Conservation (phyloP, 768 basidiomycete species). For the Suillus tomentosus region DNA sequence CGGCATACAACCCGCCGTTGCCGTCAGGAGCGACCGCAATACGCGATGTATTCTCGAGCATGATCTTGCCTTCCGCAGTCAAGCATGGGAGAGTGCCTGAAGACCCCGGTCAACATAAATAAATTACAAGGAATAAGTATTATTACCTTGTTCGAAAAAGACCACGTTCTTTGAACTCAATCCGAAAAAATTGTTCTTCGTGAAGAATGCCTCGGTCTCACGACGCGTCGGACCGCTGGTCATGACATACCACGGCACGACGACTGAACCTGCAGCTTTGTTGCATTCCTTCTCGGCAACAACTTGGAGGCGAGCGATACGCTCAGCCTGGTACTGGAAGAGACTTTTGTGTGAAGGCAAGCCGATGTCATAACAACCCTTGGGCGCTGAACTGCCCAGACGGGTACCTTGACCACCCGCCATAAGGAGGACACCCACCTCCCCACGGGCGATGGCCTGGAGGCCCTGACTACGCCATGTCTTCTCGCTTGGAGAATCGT, state of each 20-base stretch:
- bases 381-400: slow-evolving; percentile 88
- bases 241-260: slow-evolving; percentile 98
- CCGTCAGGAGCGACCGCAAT: slow-evolving; percentile 98
- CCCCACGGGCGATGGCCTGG: slow-evolving; percentile 73
- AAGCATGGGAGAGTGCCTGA: slow-evolving; percentile 94
- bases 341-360: slow-evolving; percentile 91
- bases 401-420: slow-evolving; percentile 98
- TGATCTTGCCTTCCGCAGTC: slow-evolving; percentile 89
- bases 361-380: slow-evolving; percentile 98
- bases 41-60: slow-evolving; percentile 76
- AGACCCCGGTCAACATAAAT: neutral
- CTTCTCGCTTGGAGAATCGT: slow-evolving; percentile 52
- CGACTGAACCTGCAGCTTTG: slow-evolving; percentile 60
- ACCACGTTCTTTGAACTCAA: slow-evolving; percentile 78
- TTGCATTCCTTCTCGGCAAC: slow-evolving; percentile 61
- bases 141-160: slow-evolving; percentile 94
- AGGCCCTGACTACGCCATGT: slow-evolving; percentile 84
- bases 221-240: slow-evolving; percentile 93
- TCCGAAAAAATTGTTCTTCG: slow-evolving; percentile 77
- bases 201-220: slow-evolving; percentile 87
- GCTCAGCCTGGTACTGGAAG: slow-evolving; percentile 97
- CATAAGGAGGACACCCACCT: slow-evolving; percentile 96
- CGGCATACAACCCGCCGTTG: slow-evolving; percentile 96
- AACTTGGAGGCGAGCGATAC: slow-evolving; percentile 81
- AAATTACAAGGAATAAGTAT: slow-evolving; percentile 11